Evolutionary conservation across 2,329 filamentous ascomycete genomes (phyloP).

Genomic region (Cytospora paraplurivora): DNA sequence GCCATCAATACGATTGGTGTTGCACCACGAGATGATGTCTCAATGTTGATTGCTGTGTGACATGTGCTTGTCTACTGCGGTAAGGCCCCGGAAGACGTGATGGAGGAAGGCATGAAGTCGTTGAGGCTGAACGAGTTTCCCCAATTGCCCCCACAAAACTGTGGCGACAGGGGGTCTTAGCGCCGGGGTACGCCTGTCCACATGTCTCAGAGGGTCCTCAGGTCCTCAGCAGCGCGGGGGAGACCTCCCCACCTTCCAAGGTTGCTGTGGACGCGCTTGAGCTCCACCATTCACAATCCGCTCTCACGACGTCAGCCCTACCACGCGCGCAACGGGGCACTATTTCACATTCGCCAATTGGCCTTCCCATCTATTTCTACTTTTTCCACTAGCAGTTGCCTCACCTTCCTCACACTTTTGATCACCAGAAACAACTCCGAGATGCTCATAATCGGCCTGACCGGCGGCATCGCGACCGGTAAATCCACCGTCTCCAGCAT

Average conservation of each 20-base stretch:
- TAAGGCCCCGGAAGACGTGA: not conserved
- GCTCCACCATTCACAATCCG: not conserved
- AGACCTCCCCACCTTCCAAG: not conserved
- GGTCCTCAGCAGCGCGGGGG: not conserved
- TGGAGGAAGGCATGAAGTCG: not conserved
- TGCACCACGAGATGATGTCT: not conserved
- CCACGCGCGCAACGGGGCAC: not conserved
- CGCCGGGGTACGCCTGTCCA: conserved; percentile 1
- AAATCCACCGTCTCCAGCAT: conserved; percentile 93
- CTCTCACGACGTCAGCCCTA: conserved; percentile 2
- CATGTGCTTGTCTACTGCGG: not conserved
- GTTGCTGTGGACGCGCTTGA: not conserved
- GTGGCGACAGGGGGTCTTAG: conserved; percentile 2
- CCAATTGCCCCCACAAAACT: conserved; percentile 5
- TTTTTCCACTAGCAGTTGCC: not conserved
- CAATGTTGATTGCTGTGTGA: not conserved
- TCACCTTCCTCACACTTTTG: not conserved
- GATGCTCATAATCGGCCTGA: conserved; percentile 97
- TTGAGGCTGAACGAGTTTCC: conserved; percentile 14
- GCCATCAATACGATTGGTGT: not conserved
- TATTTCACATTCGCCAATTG: not conserved
- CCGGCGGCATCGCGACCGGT: conserved; percentile 95
- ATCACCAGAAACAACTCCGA: conserved; percentile 21
- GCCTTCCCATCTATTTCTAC: not conserved
- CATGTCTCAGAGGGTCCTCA: not conserved